Base-by-base conservation (phyloP, 73 alveolate genomes). In the Effrenium voratum region DNA sequence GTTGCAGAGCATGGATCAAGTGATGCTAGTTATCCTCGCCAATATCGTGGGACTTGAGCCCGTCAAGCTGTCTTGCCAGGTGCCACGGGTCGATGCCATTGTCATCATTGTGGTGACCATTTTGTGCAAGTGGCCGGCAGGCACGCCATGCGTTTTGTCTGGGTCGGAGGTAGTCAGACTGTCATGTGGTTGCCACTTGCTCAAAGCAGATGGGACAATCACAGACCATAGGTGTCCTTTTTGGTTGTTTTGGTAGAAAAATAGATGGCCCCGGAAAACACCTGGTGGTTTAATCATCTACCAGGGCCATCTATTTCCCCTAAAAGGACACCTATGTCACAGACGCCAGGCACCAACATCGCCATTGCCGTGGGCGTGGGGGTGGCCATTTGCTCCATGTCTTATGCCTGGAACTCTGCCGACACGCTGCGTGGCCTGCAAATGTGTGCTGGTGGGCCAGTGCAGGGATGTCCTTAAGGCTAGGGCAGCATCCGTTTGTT, bases 101-200 rank as follows among this genome's bases (percentile, higher is more conserved):
- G 93, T 84, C 79, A 84, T 84, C 79, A 55, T 84, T 77, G 41
- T 84, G 19, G 93, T 84, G 93, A 84, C 93, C 43, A 50, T 84
- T 30, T 30, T 84, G 79, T 84, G 93, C 93, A 84, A 84, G 52
- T 84, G 93, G 93, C 93, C 93, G 19, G 93, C 93, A 38, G 93
- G 93, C 8, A 40, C 63, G 63, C 77, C 73, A 26, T 66, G 28
- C 30, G 73, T 26, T 59, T 1, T 5, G 73, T 15, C 4, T 59
- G n/a, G n/a, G n/a, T n/a, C n/a, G n/a, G n/a, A n/a, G n/a, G n/a
- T n/a, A n/a, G n/a, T n/a, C n/a, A n/a, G n/a, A n/a, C n/a, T 12
- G 26, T 19, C 26, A 12, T 8, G 26, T 52, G 63, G 63, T 19
- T 52, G 63, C 63, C 63, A 19, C 8, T 52, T 52, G 63, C 63